These are phyloP conservation scores for Pseudocercospora eumusae DNA, from an alignment of 2,329 filamentous ascomycete species.

Conservation along the genomic window DNA sequence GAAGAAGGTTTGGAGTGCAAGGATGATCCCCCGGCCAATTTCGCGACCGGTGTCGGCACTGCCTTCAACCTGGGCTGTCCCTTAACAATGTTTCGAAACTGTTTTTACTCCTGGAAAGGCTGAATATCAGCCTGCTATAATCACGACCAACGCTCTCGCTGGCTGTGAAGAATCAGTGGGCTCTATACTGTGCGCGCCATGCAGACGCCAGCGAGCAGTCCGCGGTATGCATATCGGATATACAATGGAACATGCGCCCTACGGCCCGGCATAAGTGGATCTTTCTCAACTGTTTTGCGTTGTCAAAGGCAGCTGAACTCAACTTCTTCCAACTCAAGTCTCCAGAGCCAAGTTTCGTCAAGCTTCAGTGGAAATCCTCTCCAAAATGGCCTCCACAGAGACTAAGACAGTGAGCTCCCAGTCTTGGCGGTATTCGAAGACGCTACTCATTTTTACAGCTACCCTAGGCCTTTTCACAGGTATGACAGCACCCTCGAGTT, in stretches of 20 bases:
- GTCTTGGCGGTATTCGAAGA: constrained; percentile 25
- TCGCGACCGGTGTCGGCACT: not conserved
- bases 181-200: not conserved
- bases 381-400: constrained; percentile 3
- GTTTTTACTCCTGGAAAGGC: not conserved
- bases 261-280: constrained; percentile 4
- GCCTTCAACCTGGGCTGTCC: no score
- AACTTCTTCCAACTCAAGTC: not conserved
- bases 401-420: not conserved
- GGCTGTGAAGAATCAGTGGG: not conserved
- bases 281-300: constrained; percentile 3
- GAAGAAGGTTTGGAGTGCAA: not conserved
- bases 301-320: not conserved
- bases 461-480: constrained; percentile 27
- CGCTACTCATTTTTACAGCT: constrained; percentile 23
- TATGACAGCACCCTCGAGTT: not conserved
- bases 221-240: not conserved
- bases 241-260: not conserved
- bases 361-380: not conserved
- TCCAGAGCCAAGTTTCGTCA: not conserved
- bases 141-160: not conserved
- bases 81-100: not conserved
- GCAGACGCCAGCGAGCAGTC: not conserved
- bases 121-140: not conserved
- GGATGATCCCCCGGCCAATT: not conserved